These are phyloP conservation scores for Lactuca sativa DNA, from an alignment of 129 eudicot genomes.

Conservation along the genomic window DNA sequence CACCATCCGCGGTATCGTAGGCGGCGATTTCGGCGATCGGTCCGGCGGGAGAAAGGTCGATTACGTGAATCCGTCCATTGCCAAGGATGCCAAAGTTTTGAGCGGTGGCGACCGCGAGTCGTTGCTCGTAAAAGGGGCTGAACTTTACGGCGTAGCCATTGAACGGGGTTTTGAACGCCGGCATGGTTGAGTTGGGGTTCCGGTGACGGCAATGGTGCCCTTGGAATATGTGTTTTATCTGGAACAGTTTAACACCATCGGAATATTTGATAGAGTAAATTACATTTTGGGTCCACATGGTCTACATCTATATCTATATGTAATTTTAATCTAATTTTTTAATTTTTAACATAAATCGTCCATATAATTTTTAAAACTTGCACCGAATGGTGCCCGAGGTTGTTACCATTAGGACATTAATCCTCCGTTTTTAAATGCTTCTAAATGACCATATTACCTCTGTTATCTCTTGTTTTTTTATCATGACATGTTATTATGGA, in stretches of 20 bases:
- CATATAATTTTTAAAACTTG: too few species aligned
- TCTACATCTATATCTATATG: neutral
- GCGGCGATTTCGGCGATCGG: slow-evolving; percentile 70
- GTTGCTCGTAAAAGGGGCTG: slow-evolving; percentile 86
- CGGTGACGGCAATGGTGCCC: slow-evolving; percentile 20
- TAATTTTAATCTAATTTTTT: neutral
- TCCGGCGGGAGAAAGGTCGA: slow-evolving; percentile 65
- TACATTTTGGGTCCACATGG: neutral
- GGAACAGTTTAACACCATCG: neutral
- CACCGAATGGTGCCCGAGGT: too few species aligned
- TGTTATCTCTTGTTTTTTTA: too few species aligned
- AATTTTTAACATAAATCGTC: too few species aligned
- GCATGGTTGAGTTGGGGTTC: slow-evolving; percentile 47
- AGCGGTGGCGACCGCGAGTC: slow-evolving; percentile 69
- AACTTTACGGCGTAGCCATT: slow-evolving; percentile 96
- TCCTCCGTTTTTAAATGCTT: too few species aligned
- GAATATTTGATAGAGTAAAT: slow-evolving; percentile 5
- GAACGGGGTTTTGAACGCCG: slow-evolving; percentile 81
- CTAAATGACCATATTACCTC: too few species aligned
- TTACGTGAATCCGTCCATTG: slow-evolving; percentile 81
- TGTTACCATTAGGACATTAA: too few species aligned
- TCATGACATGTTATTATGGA: too few species aligned
- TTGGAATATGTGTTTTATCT: slow-evolving; percentile 33
- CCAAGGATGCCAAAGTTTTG: slow-evolving; percentile 83
- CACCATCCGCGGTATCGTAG: slow-evolving; percentile 95